A percentile compares a stretch with the other conserved stretches of the same genome.
phyloP scores from a whole-genome alignment of 106 monocot genomes.

The Dactylorhiza incarnata region DNA sequence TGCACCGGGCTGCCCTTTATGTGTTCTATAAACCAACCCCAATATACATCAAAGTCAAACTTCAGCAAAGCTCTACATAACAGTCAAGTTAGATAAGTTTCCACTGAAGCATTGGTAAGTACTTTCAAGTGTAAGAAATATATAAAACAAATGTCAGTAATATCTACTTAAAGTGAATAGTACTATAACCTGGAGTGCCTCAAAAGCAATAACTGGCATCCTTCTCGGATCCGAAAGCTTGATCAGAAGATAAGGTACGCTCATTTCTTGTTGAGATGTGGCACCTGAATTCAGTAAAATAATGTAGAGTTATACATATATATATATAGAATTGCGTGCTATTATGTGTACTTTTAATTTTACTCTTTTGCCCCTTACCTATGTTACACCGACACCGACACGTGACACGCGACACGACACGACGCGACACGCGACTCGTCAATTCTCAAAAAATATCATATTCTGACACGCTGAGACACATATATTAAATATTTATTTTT shows the following conservation, averaged over 20 bases:
- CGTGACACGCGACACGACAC: no score
- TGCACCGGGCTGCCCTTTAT: no score
- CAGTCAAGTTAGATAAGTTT: background rate
- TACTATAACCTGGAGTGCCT: slow-evolving; percentile 59
- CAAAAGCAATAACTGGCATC: slow-evolving; percentile 40
- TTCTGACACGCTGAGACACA: no score
- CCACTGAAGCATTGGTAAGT: background rate
- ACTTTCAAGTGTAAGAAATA: background rate
- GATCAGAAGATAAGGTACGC: slow-evolving; percentile 34
- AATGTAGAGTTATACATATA: background rate
- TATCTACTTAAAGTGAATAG: background rate
- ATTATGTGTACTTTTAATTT: no score
- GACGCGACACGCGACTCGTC: no score
- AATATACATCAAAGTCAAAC: no score
- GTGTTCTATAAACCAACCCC: no score
- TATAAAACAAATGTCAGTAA: background rate
- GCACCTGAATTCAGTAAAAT: slow-evolving; percentile 23
- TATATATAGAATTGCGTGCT: no score
- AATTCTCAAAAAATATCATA: no score
- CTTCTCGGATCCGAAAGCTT: slow-evolving; percentile 29
- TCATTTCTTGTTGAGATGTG: slow-evolving; percentile 18
- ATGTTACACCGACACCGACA: no score
- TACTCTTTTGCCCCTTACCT: no score
- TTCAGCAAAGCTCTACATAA: background rate
- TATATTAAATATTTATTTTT: no score